These are phyloP conservation scores for Mycena epipterygia DNA, from an alignment of 768 basidiomycete genomes.

Conservation along the genomic window DNA sequence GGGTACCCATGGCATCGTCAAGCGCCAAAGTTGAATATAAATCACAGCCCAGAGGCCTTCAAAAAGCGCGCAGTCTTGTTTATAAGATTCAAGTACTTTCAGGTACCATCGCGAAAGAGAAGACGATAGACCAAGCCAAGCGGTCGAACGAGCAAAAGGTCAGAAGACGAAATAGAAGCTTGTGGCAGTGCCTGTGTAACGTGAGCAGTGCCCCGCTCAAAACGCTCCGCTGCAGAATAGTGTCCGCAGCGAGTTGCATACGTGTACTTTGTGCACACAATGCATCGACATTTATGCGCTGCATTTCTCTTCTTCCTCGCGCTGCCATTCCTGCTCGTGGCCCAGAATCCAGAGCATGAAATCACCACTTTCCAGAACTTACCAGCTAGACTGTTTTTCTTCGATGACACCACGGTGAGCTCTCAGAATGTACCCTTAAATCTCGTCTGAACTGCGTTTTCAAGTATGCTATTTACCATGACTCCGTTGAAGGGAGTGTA, in stretches of 20 bases:
- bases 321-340: slow-evolving; percentile 35
- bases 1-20: no score
- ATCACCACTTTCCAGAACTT: slow-evolving; percentile 76
- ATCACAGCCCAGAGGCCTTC: no score
- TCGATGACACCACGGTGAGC: slow-evolving; percentile 91
- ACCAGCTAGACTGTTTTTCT: slow-evolving; percentile 87
- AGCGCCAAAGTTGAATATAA: no score
- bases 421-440: not conserved
- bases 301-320: slow-evolving; percentile 18
- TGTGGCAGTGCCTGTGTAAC: slow-evolving; percentile 26
- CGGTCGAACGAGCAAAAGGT: not conserved
- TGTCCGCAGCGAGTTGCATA: slow-evolving; percentile 14
- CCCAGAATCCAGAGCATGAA: slow-evolving; percentile 63
- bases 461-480: slow-evolving; percentile 83
- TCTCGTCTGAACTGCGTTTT: slow-evolving; percentile 23
- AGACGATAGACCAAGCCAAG: no score
- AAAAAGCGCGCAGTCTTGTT: no score
- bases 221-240: no score
- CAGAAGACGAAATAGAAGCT: no score
- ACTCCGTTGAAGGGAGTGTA: slow-evolving; percentile 75
- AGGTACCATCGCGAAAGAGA: no score
- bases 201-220: no score
- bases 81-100: no score
- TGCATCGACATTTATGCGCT: slow-evolving; percentile 27
- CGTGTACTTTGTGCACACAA: slow-evolving; percentile 22